Percentiles rank a stretch among this genome's conserved stretches.
phyloP scores from a whole-genome alignment of 2,329 filamentous ascomycete genomes.

The Colletotrichum cuscutae region DNA sequence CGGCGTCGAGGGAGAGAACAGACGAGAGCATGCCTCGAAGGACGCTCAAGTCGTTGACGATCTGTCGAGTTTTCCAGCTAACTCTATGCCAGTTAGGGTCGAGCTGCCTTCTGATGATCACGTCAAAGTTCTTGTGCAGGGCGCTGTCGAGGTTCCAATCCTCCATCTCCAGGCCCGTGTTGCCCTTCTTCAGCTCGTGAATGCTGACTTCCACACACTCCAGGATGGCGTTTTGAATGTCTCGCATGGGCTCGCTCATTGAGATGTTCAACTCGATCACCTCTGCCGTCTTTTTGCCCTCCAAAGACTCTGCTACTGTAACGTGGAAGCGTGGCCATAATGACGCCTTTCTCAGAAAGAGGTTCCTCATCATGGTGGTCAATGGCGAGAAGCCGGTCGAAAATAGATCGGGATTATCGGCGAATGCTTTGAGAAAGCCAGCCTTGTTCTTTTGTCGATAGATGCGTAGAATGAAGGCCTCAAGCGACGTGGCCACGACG shows the following conservation, averaged over 20 bases:
- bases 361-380: slow-evolving; percentile 88
- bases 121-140: slow-evolving; percentile 90
- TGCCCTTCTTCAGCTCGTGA: slow-evolving; percentile 90
- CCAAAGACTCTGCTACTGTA: slow-evolving; percentile 86
- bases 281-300: slow-evolving; percentile 92
- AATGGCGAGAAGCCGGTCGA: slow-evolving; percentile 88
- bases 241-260: slow-evolving; percentile 93
- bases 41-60: slow-evolving; percentile 88
- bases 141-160: slow-evolving; percentile 97
- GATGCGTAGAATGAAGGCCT: slow-evolving; percentile 94
- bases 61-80: slow-evolving; percentile 94
- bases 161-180: slow-evolving; percentile 91
- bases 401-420: slow-evolving; percentile 92
- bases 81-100: slow-evolving; percentile 98
- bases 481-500: slow-evolving; percentile 85
- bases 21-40: slow-evolving; percentile 84
- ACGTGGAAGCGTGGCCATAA: slow-evolving; percentile 96
- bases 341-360: slow-evolving; percentile 89
- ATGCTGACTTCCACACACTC: slow-evolving; percentile 97
- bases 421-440: slow-evolving; percentile 96
- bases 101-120: slow-evolving; percentile 86
- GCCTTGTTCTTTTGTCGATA: slow-evolving; percentile 94
- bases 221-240: slow-evolving; percentile 93
- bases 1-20: slow-evolving; percentile 86
- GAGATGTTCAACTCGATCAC: slow-evolving; percentile 96